Base-by-base conservation (phyloP, 2,329 filamentous ascomycete species). In the Ceratocystis ficicola region DNA sequence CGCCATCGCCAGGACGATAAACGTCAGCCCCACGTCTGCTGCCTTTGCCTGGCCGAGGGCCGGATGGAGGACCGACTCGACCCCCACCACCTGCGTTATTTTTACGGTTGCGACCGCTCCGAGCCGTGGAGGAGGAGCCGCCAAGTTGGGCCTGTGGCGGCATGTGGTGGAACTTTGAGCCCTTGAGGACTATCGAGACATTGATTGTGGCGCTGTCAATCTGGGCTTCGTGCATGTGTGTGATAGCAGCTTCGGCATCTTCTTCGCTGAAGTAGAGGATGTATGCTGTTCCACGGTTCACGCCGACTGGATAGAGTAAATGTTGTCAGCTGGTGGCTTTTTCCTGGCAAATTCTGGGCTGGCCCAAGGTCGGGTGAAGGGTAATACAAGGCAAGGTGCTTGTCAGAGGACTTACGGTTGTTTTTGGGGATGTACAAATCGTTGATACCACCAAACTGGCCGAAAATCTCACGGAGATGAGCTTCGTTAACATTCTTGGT, bases 161-260 rank as follows among this genome's bases (percentile, higher is more conserved):
- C 59, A 88, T 85, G 10, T 44, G 28, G 12, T 62, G 48, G 41
- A 67, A 55, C 25, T 63, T 63, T 6, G 63, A 62, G 12, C 60
- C 46, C 20, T 20, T 50, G 30, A 65, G 63, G 30, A 96, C 90
- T 70, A 96, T 94, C 57, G 89, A 94, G 62, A 96, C 92, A 72
- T 87, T 88, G 72, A 96, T 86, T 48, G 85, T 80, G 25, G 86
- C 84, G 63, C 91, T 91, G 74, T 96, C 92, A 32, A 96, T 78
- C 73, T 95, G 89, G n/a, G 89, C 90, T 77, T 99, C 94, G 75
- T 99, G 94, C 94, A 99, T 97, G 74, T 95, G 89, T 20, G 92
- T 85, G 71, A 96, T 95, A 32, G 94, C 94, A 15, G 85, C 81
- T 76, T 96, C 90, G 28, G 94, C 93, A 69, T 93, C 88, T 62